These are phyloP conservation scores for Monsonia emarginata DNA, from an alignment of 441 rosid genomes.

Conservation along the genomic window DNA sequence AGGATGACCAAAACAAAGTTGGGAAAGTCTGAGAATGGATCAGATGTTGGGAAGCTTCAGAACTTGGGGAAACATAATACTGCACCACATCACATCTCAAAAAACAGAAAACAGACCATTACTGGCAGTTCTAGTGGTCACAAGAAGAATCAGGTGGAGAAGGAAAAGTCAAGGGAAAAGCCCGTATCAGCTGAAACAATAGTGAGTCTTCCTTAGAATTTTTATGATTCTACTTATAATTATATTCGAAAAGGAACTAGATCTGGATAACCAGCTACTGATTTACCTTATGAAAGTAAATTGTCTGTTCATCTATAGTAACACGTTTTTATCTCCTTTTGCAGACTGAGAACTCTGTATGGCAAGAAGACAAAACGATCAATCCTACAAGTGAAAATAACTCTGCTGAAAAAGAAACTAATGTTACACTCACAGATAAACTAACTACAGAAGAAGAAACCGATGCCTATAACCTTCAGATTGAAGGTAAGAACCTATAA, in stretches of 20 bases:
- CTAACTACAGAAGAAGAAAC: slow-evolving; percentile 24
- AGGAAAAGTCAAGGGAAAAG: slow-evolving; percentile 22
- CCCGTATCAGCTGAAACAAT: slow-evolving; percentile 11
- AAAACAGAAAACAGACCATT: slow-evolving; percentile 4
- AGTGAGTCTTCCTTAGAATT: slow-evolving; percentile 26
- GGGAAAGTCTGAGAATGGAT: slow-evolving; percentile 27
- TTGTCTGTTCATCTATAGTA: neutral
- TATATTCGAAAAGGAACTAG: no score
- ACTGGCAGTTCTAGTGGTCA: slow-evolving; percentile 13
- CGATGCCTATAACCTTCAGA: slow-evolving; percentile 22
- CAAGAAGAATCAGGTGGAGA: slow-evolving; percentile 16
- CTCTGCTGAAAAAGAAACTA: slow-evolving; percentile 16
- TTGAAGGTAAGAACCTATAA: slow-evolving; percentile 44
- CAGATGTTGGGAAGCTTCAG: slow-evolving; percentile 22
- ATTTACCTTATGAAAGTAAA: neutral
- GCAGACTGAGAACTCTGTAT: slow-evolving; percentile 35
- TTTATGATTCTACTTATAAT: neutral
- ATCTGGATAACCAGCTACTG: neutral
- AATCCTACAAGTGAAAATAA: slow-evolving; percentile 16
- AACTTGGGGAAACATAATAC: slow-evolving; percentile 13
- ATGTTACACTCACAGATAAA: slow-evolving; percentile 19
- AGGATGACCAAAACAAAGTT: slow-evolving; percentile 22
- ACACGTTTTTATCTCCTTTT: slow-evolving; percentile 15
- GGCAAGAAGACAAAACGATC: slow-evolving; percentile 29
- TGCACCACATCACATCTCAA: slow-evolving; percentile 20